Conservation (phyloP, 2,329 filamentous ascomycete genomes). For the Alternaria sp. region DNA sequence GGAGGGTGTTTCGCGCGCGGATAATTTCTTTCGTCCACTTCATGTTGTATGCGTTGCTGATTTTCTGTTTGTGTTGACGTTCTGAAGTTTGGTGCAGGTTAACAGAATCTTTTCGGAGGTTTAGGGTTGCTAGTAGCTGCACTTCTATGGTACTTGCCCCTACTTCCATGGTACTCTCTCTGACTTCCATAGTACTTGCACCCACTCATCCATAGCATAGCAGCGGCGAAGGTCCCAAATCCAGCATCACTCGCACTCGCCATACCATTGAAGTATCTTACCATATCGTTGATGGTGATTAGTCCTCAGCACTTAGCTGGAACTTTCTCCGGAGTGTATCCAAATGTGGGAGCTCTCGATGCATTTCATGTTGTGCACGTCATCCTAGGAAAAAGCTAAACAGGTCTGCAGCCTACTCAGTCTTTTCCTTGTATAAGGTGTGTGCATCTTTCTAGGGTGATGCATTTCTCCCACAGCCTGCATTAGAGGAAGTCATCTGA, state of each 20-base stretch:
- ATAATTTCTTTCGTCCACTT: not conserved
- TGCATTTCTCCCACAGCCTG: not conserved
- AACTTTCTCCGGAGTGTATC: not conserved
- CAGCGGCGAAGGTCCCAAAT: not conserved
- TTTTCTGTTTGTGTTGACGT: not conserved
- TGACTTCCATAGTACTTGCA: not conserved
- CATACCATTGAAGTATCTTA: not conserved
- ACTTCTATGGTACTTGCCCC: not conserved
- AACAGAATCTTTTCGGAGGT: not conserved
- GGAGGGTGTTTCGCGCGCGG: not conserved
- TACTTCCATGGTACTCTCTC: not conserved
- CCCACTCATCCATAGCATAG: not conserved
- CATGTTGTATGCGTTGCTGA: not conserved
- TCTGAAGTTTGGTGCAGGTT: not conserved
- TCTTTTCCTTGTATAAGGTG: not conserved
- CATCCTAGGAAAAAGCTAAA: not conserved
- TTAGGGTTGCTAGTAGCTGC: not conserved
- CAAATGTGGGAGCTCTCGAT: not conserved
- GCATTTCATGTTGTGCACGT: not conserved
- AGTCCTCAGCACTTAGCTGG: not conserved
- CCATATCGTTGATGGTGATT: not conserved
- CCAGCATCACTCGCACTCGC: not conserved
- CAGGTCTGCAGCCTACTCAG: not conserved
- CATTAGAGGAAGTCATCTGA: not conserved
- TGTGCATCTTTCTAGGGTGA: not conserved